phyloP scores from a whole-genome alignment of 257 asterid species.

The Capsicum rhomboideum region DNA sequence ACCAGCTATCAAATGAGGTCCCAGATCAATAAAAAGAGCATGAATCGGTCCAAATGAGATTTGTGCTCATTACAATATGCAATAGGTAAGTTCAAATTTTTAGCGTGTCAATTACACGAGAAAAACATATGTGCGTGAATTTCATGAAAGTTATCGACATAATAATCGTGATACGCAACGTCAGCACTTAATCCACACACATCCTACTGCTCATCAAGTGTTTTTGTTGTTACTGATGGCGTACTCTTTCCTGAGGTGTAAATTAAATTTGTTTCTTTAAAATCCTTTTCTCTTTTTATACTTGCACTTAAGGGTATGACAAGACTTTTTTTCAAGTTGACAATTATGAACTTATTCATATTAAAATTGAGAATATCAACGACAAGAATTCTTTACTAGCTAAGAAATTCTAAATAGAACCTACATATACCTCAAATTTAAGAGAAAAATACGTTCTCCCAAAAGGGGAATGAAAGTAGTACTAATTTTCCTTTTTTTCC shows the following conservation, averaged over 20 bases:
- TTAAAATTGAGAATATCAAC: no score
- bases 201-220: background rate
- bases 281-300: no score
- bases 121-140: background rate
- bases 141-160: background rate
- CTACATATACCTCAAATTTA: no score
- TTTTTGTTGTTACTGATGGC: no score
- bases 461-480: background rate
- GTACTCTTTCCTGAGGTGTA: background rate
- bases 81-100: background rate
- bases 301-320: no score
- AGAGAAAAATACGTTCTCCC: background rate
- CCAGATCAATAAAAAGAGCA: no score
- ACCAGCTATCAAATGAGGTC: no score
- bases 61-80: background rate
- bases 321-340: no score
- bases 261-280: no score
- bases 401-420: no score
- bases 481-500: background rate
- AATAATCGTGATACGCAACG: background rate
- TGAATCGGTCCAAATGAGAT: background rate
- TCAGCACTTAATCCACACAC: background rate
- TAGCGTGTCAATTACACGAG: background rate
- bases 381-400: no score
- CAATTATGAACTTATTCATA: no score